phyloP scores from a whole-genome alignment of 2,329 filamentous ascomycete species.

The Trichophyton schoenleinii region DNA sequence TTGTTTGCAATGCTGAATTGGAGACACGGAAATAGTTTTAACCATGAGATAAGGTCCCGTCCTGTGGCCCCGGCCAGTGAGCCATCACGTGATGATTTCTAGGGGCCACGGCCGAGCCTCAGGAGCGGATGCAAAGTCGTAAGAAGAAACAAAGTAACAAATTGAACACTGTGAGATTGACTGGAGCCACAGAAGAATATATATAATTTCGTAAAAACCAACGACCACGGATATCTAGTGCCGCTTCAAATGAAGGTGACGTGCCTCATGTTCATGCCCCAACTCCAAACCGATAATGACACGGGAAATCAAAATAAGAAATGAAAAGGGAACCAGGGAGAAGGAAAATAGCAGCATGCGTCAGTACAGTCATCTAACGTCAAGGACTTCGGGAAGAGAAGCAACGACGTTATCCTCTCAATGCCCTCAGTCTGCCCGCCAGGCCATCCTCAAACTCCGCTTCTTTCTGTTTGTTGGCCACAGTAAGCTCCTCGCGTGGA shows the following conservation, averaged over 20 bases:
- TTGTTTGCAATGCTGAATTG: not conserved
- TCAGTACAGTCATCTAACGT: not conserved
- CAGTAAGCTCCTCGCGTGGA: constrained; percentile 28
- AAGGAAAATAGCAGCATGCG: no score
- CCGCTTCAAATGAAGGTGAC: not conserved
- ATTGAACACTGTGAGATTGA: no score
- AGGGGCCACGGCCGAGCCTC: no score
- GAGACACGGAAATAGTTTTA: not conserved
- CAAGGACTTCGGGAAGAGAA: not conserved
- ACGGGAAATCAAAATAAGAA: not conserved
- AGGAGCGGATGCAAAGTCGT: no score
- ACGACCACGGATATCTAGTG: not conserved
- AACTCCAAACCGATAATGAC: not conserved
- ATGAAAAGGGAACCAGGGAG: not conserved
- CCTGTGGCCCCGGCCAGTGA: no score
- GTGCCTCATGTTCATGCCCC: not conserved
- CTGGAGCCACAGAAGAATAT: not conserved
- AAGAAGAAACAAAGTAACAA: not conserved
- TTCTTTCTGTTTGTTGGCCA: constrained; percentile 27
- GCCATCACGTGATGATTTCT: no score
- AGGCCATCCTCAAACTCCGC: constrained; percentile 31
- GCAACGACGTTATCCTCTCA: constrained; percentile 23
- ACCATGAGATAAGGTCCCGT: no score
- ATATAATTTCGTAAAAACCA: not conserved
- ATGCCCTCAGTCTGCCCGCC: constrained; percentile 29